A percentile compares a stretch with the other conserved stretches of the same genome.
phyloP scores from a whole-genome alignment of 495 filamentous ascomycete genomes.

The Hyaloscypha bicolor region DNA sequence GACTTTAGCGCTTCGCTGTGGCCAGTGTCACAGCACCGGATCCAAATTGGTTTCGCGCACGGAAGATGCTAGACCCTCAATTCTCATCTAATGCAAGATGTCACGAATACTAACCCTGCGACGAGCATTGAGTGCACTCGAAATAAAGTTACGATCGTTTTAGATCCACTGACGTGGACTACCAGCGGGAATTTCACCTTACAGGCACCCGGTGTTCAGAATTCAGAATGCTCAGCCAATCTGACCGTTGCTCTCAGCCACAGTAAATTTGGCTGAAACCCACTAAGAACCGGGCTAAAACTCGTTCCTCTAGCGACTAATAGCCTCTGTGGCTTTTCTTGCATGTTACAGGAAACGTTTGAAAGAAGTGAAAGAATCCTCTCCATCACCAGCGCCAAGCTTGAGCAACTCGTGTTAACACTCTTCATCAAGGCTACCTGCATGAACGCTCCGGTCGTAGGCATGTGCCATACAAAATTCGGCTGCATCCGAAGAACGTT shows the following conservation, averaged over 20 bases:
- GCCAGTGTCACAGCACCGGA: neutral
- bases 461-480: slow-evolving; percentile 1
- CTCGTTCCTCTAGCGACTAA: neutral
- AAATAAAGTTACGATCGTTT: slow-evolving; percentile 14
- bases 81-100: neutral
- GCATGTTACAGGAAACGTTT: neutral
- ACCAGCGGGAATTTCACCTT: slow-evolving; percentile 10
- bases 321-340: neutral
- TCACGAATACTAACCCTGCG: neutral
- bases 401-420: neutral
- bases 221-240: neutral
- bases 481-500: neutral
- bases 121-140: neutral
- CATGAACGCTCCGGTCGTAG: neutral
- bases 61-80: neutral
- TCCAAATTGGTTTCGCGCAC: neutral
- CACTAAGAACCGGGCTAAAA: neutral
- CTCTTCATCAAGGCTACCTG: slow-evolving; percentile 6
- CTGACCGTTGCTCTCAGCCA: neutral
- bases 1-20: neutral
- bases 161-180: slow-evolving; percentile 4
- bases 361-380: neutral
- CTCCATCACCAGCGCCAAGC: neutral
- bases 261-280: neutral
- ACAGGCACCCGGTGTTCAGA: neutral